Evolutionary conservation across 73 alveolate genomes (phyloP).

Genomic region (Paraurostyla sp.): DNA sequence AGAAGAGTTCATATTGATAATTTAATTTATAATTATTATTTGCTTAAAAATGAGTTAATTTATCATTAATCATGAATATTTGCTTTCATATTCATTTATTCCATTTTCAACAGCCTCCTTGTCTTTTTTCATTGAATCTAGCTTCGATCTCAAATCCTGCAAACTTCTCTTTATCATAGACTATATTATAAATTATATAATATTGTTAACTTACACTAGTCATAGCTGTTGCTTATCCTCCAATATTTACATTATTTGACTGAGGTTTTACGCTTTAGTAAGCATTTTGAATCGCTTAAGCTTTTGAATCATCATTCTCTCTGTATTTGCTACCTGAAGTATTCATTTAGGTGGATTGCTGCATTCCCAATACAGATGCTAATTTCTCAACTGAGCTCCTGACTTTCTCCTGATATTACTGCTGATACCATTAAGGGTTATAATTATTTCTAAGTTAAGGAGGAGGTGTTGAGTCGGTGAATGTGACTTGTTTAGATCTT

Average conservation of each 20-base stretch:
- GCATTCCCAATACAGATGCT: not conserved
- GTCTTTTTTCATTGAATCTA: slow-evolving; percentile 48
- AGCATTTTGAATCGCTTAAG: no score
- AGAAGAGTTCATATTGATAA: no score
- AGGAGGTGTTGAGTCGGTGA: not conserved
- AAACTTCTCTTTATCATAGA: slow-evolving; percentile 17
- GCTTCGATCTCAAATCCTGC: slow-evolving; percentile 43
- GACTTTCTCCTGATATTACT: not conserved
- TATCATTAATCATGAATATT: not conserved
- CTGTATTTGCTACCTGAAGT: not conserved
- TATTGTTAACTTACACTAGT: not conserved
- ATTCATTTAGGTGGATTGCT: not conserved
- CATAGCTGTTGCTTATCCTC: slow-evolving; percentile 14
- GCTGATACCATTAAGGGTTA: not conserved
- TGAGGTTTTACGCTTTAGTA: no score
- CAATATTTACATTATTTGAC: no score
- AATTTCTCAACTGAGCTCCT: not conserved
- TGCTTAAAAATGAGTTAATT: not conserved
- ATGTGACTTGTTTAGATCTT: not conserved
- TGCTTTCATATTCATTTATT: slow-evolving; percentile 36
- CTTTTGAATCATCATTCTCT: not conserved
- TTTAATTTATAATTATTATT: no score
- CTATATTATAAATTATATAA: not conserved
- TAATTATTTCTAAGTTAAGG: not conserved
- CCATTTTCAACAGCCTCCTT: slow-evolving; percentile 52